A percentile compares a stretch with the other conserved stretches of the same genome.
These are phyloP conservation scores for Fraxinus baroniana DNA, from an alignment of 305 asterid genomes.

Conservation along the genomic window DNA sequence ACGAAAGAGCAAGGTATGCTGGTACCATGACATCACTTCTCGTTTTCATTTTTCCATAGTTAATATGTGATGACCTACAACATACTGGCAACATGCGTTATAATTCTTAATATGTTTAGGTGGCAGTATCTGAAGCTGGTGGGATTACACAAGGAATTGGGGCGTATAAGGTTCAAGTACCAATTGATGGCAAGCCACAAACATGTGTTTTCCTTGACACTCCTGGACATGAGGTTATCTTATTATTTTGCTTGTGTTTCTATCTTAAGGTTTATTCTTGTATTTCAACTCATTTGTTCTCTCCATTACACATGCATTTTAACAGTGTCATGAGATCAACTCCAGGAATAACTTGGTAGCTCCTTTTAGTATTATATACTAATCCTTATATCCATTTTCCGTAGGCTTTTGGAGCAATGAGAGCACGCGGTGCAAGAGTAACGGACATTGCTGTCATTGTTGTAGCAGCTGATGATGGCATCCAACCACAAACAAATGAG, in stretches of 20 bases:
- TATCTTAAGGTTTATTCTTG: slow-evolving; percentile 20
- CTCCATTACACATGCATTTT: neutral
- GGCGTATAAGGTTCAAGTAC: slow-evolving; percentile 91
- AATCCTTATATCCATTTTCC: slow-evolving; percentile 21
- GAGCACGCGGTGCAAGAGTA: slow-evolving; percentile 99
- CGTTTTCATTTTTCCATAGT: neutral
- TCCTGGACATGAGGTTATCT: slow-evolving; percentile 95
- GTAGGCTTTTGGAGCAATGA: slow-evolving; percentile 98
- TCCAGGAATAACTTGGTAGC: neutral
- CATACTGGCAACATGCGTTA: neutral
- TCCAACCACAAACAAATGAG: slow-evolving; percentile 92
- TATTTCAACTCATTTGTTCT: slow-evolving; percentile 15
- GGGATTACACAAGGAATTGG: slow-evolving; percentile 99
- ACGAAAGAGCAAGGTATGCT: slow-evolving; percentile 84
- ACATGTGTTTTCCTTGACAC: slow-evolving; percentile 97
- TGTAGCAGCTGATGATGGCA: slow-evolving; percentile 99
- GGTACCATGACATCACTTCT: too few relatives aligned
- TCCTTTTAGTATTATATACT: slow-evolving; percentile 10
- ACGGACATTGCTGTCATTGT: slow-evolving; percentile 95
- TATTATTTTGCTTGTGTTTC: neutral
- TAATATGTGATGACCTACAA: slow-evolving; percentile 13
- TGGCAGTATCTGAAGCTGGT: slow-evolving; percentile 98
- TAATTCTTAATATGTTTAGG: slow-evolving; percentile 51
- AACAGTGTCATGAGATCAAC: neutral
- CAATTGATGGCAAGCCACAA: slow-evolving; percentile 75